These are phyloP conservation scores for Arachis hypogaea DNA, from an alignment of 306 rosid genomes.

Conservation along the genomic window DNA sequence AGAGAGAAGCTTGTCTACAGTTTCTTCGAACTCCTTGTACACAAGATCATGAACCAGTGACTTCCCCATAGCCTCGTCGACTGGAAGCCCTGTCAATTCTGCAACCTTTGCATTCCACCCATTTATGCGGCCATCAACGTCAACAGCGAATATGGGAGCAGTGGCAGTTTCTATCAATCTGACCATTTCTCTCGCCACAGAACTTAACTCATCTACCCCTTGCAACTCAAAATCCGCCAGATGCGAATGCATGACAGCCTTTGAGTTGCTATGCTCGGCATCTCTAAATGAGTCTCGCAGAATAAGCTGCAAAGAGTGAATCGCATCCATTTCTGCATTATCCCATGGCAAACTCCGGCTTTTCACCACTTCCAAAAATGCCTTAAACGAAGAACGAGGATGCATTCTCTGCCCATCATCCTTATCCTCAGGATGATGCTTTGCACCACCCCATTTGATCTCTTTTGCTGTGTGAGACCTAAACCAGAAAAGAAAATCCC, in stretches of 20 bases:
- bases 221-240: conserved; percentile 62
- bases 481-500: conserved; percentile 92
- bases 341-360: conserved; percentile 98
- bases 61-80: conserved; percentile 93
- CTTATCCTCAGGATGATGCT: conserved; percentile 98
- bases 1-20: conserved; percentile 67
- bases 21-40: conserved; percentile 78
- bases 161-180: conserved; percentile 99
- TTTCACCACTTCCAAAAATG: conserved; percentile 93
- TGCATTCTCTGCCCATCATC: conserved; percentile 98
- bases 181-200: conserved; percentile 98
- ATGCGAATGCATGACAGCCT: conserved; percentile 66
- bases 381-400: conserved; percentile 97
- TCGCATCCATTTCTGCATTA: conserved; percentile 95
- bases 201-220: conserved; percentile 90
- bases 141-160: conserved; percentile 96
- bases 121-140: conserved; percentile 78
- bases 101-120: conserved; percentile 98
- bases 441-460: conserved; percentile 99
- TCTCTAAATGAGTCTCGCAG: conserved; percentile 84
- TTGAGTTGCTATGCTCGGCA: conserved; percentile 64
- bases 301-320: conserved; percentile 96
- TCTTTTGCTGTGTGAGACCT: conserved; percentile 93
- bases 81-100: conserved; percentile 89
- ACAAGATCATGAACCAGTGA: conserved; percentile 85